Percentiles rank a stretch among this genome's conserved stretches.
phyloP scores from a whole-genome alignment of 768 basidiomycete genomes.

The Calocybe gangraenosa region DNA sequence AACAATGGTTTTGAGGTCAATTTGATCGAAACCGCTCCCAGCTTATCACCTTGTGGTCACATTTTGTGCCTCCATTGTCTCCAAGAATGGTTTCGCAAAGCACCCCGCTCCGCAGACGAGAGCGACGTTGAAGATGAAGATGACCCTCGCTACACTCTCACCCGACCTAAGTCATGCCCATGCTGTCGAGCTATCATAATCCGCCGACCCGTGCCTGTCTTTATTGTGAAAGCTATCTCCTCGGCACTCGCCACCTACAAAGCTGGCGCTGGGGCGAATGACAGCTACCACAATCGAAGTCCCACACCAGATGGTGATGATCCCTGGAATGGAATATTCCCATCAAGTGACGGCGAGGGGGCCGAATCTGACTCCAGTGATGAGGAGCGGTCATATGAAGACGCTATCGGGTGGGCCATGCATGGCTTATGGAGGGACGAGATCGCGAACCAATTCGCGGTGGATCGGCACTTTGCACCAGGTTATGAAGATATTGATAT shows the following conservation, averaged over 20 bases:
- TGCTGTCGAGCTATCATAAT: conserved; percentile 58
- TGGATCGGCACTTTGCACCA: background rate
- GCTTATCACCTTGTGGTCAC: conserved; percentile 74
- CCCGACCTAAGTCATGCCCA: conserved; percentile 68
- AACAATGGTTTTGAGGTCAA: background rate
- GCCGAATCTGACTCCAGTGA: conserved; percentile 21
- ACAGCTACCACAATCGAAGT: background rate
- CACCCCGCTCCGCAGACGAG: conserved; percentile 42
- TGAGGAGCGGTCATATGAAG: conserved; percentile 19
- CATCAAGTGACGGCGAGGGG: conserved; percentile 28
- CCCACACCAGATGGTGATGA: conserved; percentile 40
- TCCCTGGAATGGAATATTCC: conserved; percentile 73
- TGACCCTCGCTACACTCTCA: conserved; percentile 43
- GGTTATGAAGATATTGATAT: background rate
- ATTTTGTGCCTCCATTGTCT: conserved; percentile 70
- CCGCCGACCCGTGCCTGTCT: conserved; percentile 63
- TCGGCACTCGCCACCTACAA: conserved; percentile 38
- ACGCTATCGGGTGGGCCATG: conserved; percentile 26
- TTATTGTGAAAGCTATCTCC: conserved; percentile 60
- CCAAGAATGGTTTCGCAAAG: conserved; percentile 74
- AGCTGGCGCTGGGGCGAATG: background rate
- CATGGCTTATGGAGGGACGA: conserved; percentile 7
- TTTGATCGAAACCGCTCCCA: conserved; percentile 19
- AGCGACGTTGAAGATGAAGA: conserved; percentile 29
- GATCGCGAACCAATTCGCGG: conserved; percentile 2